phyloP scores from a whole-genome alignment of 2,329 filamentous ascomycete genomes.

The Pseudogymnoascus sp. region DNA sequence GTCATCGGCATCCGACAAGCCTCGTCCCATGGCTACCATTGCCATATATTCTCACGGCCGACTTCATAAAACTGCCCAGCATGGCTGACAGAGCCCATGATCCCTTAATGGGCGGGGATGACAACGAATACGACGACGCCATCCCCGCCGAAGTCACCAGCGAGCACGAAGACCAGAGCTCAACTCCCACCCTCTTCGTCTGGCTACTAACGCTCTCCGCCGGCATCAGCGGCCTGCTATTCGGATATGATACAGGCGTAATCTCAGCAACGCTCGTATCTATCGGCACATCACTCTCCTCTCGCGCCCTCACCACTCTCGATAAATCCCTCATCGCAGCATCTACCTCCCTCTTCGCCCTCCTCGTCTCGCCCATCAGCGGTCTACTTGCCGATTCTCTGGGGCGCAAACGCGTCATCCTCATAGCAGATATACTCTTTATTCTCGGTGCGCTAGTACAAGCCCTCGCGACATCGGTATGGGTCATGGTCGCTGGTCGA shows the following conservation, averaged over 20 bases:
- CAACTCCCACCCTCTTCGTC: constrained; percentile 41
- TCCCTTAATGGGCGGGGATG: constrained; percentile 23
- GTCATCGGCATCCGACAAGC: not conserved
- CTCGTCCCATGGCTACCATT: not conserved
- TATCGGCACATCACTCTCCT: constrained; percentile 51
- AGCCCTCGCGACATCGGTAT: constrained; percentile 49
- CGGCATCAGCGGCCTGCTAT: constrained; percentile 59
- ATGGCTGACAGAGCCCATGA: constrained; percentile 26
- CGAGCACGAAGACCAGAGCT: constrained; percentile 14
- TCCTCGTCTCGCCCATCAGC: constrained; percentile 55
- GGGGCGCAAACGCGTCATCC: constrained; percentile 55
- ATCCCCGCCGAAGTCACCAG: not conserved
- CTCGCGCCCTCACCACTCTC: constrained; percentile 48
- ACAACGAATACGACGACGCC: constrained; percentile 16
- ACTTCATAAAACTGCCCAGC: constrained; percentile 5
- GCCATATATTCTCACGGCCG: not conserved
- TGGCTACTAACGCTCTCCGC: constrained; percentile 57
- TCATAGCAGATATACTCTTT: constrained; percentile 60
- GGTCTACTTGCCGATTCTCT: constrained; percentile 55
- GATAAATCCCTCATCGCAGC: constrained; percentile 66
- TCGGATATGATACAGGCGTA: constrained; percentile 63
- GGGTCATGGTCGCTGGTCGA: constrained; percentile 58
- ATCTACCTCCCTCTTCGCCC: constrained; percentile 59
- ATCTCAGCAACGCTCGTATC: constrained; percentile 62
- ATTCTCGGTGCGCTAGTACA: constrained; percentile 59